Evolutionary conservation across 2,329 filamentous ascomycete species (phyloP).

Genomic region (Nectriaceae sp.): DNA sequence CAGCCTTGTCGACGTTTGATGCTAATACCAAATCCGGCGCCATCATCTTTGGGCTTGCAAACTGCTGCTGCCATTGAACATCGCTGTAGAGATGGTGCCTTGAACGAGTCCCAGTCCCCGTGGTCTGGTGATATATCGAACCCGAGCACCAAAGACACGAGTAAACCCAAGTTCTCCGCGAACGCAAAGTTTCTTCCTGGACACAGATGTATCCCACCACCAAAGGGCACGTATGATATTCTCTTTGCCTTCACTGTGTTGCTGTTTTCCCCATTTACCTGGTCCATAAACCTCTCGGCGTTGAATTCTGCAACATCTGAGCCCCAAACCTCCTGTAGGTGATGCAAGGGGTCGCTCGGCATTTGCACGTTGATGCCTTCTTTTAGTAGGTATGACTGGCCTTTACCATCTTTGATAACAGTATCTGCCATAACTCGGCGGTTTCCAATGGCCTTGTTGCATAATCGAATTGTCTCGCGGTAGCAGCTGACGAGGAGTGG

Average conservation of each 20-base stretch:
- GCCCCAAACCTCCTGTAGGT: constrained; percentile 17
- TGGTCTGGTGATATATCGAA: constrained; percentile 6
- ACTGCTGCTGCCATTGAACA: constrained; percentile 4
- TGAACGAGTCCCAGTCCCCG: constrained; percentile 5
- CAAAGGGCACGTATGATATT: constrained; percentile 4
- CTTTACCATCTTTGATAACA: constrained; percentile 19
- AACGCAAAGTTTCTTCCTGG: constrained; percentile 10
- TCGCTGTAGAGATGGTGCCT: not conserved
- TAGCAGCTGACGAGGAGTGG: constrained; percentile 36
- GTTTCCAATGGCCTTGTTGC: constrained; percentile 36
- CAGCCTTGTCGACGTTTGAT: constrained; percentile 2
- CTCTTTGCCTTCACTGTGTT: not conserved
- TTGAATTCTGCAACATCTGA: constrained; percentile 8
- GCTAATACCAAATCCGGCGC: not conserved
- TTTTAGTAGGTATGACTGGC: constrained; percentile 26
- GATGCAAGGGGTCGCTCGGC: constrained; percentile 12
- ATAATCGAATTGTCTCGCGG: constrained; percentile 44
- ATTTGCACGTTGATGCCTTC: constrained; percentile 22
- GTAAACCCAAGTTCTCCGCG: constrained; percentile 6
- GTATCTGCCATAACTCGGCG: constrained; percentile 44
- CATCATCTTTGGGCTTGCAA: constrained; percentile 2
- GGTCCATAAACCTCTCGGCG: constrained; percentile 12
- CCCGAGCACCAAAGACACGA: constrained; percentile 4
- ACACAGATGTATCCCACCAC: constrained; percentile 7
- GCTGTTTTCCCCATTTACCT: constrained; percentile 1